Evolutionary conservation across 768 basidiomycete genomes (phyloP), one percentile per base, ranked within the genome.

Genomic region (Podaxis sp.): DNA sequence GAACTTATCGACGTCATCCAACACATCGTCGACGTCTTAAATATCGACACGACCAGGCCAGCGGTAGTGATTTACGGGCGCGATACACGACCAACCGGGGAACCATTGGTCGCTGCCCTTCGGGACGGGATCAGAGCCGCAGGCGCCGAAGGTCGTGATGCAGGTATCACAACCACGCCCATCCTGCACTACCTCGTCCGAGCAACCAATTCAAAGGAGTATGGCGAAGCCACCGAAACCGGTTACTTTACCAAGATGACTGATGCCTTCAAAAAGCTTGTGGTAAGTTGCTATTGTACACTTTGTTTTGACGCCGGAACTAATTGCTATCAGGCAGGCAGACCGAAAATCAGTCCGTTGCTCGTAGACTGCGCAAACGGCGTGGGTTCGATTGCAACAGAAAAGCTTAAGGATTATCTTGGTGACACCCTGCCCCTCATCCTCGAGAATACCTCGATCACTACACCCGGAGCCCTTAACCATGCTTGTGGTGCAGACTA

Each of bases 301-400:
- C 37, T 52, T 56, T 17, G 56, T 30, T 58, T 48, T 51, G 41
- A 48, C 62, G 56, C 20, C 30, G 48, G 37, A 38, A 53, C 24
- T 52, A 57, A 51, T 7, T 17, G 28, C 55, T 49, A 65, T 55
- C 50, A 93, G 89, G 77, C 82, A 26, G 86, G 87, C 63, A 87
- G 87, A 73, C 75, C 78, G 46, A 75, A 79, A 57, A 75, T 82
- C 11, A 74, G 82, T 15, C 84, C 87, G 40, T 71, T 99, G 52
- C 73, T 91, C n/a, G 81, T 99, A 46, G 97, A 99, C 74, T 99
- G 97, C 72, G 97, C 97, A n/a, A 99, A 99, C 72, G 97, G 97
- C 28, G 97, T 99, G 24, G 97, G 97, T 52, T 86, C 91, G 15
- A 77, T 81, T 6, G 88, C 90, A 41, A 87, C 92, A 12, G 77